phyloP scores from a whole-genome alignment of 1,139 yeast genomes.

The Blastobotrys capitulatus region DNA sequence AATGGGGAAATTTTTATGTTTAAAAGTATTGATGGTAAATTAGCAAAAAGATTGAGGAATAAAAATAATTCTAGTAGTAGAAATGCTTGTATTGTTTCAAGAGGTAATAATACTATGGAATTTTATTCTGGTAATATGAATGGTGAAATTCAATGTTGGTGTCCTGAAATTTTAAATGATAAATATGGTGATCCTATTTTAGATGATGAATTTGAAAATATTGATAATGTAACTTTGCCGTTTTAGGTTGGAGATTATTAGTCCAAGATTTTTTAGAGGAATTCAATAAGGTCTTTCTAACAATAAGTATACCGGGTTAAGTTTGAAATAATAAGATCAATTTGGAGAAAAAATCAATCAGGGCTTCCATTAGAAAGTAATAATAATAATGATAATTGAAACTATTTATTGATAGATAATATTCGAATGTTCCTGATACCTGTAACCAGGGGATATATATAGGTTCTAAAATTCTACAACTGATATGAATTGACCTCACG shows the following conservation, averaged over 20 bases:
- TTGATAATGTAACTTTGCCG: neutral
- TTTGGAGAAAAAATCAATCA: no score
- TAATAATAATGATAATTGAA: no score
- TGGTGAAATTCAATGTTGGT: slow-evolving; percentile 33
- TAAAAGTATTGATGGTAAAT: slow-evolving; percentile 58
- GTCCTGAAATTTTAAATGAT: slow-evolving; percentile 13
- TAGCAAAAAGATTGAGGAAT: slow-evolving; percentile 44
- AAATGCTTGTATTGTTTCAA: slow-evolving; percentile 46
- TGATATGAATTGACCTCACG: no score
- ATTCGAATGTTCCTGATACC: no score
- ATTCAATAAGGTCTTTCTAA: no score
- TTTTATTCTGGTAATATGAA: slow-evolving; percentile 33
- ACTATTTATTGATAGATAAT: no score
- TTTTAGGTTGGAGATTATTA: neutral
- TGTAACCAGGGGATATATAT: no score
- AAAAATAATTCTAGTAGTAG: slow-evolving; percentile 19
- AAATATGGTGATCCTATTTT: neutral
- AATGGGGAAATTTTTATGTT: slow-evolving; percentile 69
- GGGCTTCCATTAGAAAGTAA: no score
- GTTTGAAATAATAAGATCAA: no score
- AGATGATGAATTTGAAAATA: slow-evolving; percentile 6
- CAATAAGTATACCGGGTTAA: no score
- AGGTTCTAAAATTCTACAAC: no score
- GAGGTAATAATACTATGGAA: slow-evolving; percentile 35
- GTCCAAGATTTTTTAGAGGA: no score